Conservation (phyloP, 768 basidiomycete genomes). For the Boletus subparvulus region DNA sequence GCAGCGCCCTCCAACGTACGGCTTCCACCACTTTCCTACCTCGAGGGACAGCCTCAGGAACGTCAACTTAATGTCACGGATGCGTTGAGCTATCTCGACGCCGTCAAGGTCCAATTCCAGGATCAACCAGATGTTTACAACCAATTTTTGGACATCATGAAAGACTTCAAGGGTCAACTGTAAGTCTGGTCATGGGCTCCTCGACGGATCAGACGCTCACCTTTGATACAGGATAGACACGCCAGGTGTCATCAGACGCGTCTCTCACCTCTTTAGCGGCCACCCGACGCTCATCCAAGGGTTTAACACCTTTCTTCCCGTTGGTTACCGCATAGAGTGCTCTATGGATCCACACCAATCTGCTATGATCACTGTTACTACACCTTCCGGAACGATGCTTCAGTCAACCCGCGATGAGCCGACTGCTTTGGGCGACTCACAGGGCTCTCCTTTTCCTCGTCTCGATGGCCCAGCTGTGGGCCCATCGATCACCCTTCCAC, state of each 20-base stretch:
- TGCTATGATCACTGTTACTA: conserved; percentile 73
- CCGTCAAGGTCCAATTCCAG: conserved; percentile 60
- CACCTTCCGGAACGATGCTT: conserved; percentile 64
- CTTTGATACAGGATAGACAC: conserved; percentile 78
- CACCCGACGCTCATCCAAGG: conserved; percentile 92
- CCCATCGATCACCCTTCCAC: conserved; percentile 6
- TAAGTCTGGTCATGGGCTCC: conserved; percentile 28
- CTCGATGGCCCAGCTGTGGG: conserved; percentile 14
- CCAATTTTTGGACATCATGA: conserved; percentile 67
- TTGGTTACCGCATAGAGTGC: conserved; percentile 91
- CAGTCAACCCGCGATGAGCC: conserved; percentile 52
- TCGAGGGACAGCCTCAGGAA: conserved; percentile 31
- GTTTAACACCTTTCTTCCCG: conserved; percentile 96
- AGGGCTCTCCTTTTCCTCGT: conserved; percentile 37
- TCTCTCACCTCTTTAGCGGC: conserved; percentile 88
- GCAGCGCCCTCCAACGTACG: conserved; percentile 4
- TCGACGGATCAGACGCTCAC: neutral
- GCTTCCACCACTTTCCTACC: conserved; percentile 22
- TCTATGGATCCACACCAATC: conserved; percentile 60
- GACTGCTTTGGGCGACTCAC: conserved; percentile 36
- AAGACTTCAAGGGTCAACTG: conserved; percentile 70
- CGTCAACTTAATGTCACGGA: conserved; percentile 61
- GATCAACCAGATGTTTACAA: conserved; percentile 65
- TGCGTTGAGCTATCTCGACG: conserved; percentile 62
- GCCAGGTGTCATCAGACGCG: conserved; percentile 94